Evolutionary conservation across 2,329 filamentous ascomycete species (phyloP).

Genomic region (Xylariales sp.): DNA sequence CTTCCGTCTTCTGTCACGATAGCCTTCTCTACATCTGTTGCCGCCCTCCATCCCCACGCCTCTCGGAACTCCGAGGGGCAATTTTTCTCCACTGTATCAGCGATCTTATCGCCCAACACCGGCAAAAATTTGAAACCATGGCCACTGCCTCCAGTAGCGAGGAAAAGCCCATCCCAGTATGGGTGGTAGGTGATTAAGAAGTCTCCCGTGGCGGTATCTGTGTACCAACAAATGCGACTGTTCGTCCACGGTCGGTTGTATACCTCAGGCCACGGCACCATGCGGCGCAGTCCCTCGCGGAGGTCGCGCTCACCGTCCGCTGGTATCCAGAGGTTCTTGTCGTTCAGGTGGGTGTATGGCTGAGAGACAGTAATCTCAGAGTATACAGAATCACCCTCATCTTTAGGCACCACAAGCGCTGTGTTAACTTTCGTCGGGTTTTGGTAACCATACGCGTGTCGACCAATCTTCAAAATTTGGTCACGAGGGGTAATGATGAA

Average conservation of each 20-base stretch:
- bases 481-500: constrained; percentile 69
- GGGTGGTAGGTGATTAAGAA: constrained; percentile 71
- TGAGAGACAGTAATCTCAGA: constrained; percentile 25
- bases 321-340: constrained; percentile 46
- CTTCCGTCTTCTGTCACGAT: constrained; percentile 50
- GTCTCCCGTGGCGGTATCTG: constrained; percentile 66
- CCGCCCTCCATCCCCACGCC: constrained; percentile 62
- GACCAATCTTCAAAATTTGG: constrained; percentile 62
- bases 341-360: constrained; percentile 44
- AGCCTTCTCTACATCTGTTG: constrained; percentile 32
- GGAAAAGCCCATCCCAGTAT: constrained; percentile 50
- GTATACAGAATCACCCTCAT: not conserved
- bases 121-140: constrained; percentile 69
- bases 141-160: constrained; percentile 60
- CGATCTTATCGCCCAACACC: constrained; percentile 58
- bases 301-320: constrained; percentile 58
- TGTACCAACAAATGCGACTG: constrained; percentile 71
- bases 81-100: constrained; percentile 46
- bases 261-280: constrained; percentile 54
- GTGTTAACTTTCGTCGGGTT: constrained; percentile 38
- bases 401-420: constrained; percentile 14
- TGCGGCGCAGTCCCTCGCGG: constrained; percentile 53
- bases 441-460: constrained; percentile 66
- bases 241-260: constrained; percentile 55
- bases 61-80: constrained; percentile 45